These are phyloP conservation scores for Raffaelea arxii DNA, from an alignment of 2,329 filamentous ascomycete species.

Conservation along the genomic window DNA sequence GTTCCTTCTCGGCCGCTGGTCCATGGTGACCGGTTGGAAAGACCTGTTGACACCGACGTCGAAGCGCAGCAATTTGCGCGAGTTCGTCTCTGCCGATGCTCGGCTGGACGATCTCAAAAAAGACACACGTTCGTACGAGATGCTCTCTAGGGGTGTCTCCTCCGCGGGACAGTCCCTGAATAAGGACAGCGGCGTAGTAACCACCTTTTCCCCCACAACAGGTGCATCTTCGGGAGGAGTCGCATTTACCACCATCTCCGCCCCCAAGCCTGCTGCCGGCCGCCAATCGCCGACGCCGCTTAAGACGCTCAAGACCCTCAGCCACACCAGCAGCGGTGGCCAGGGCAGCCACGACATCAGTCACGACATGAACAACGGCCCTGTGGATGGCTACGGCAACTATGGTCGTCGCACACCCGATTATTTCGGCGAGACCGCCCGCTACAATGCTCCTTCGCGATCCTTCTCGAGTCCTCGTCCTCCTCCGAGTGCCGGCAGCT, in stretches of 20 bases:
- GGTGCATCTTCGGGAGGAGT: constrained; percentile 1
- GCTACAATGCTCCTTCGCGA: constrained; percentile 42
- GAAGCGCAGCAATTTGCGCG: constrained; percentile 48
- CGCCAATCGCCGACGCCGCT: too few relatives aligned
- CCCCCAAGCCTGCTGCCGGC: too few relatives aligned
- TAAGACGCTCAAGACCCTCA: not conserved
- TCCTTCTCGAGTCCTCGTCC: constrained; percentile 48
- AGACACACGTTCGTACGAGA: constrained; percentile 67
- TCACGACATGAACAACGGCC: not conserved
- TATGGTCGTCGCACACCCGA: constrained; percentile 40
- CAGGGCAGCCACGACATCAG: not conserved
- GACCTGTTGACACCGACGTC: constrained; percentile 46
- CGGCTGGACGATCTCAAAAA: constrained; percentile 46
- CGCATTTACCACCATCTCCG: not conserved
- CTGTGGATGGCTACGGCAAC: not conserved
- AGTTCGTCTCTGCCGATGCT: constrained; percentile 86
- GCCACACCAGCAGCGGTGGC: not conserved
- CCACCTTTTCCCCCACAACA: constrained; percentile 17
- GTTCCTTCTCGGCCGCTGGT: constrained; percentile 68
- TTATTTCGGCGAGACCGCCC: constrained; percentile 44
- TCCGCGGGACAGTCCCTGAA: constrained; percentile 3
- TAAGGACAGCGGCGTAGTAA: constrained; percentile 33
- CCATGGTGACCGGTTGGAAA: constrained; percentile 79
- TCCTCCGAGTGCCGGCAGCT: constrained; percentile 22
- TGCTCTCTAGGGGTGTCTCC: constrained; percentile 51